Evolutionary conservation across 805 yeast species (phyloP).

Genomic region (Wickerhamomyces strasburgensis): DNA sequence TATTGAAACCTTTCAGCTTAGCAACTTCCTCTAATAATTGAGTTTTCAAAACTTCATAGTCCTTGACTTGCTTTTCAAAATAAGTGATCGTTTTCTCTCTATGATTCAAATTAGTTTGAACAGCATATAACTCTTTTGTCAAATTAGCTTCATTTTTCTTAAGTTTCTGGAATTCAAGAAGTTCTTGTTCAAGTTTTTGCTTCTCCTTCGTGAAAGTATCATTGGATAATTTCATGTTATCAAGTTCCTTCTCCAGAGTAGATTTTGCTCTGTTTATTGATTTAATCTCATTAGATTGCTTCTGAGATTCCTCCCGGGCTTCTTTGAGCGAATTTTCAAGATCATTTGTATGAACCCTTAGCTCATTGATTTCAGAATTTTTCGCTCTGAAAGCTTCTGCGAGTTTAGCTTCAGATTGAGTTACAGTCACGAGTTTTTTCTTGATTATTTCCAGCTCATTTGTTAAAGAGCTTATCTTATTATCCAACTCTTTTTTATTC

Average conservation of each 20-base stretch:
- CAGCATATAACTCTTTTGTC: slow-evolving; percentile 17
- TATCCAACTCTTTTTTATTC: slow-evolving; percentile 14
- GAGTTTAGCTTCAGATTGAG: background rate
- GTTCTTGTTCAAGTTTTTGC: slow-evolving; percentile 13
- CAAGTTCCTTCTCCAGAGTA: slow-evolving; percentile 16
- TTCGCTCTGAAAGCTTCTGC: slow-evolving; percentile 1
- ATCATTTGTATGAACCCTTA: slow-evolving; percentile 2
- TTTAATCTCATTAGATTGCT: slow-evolving; percentile 2
- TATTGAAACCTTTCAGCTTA: slow-evolving; percentile 21
- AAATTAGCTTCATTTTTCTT: slow-evolving; percentile 21
- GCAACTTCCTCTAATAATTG: slow-evolving; percentile 21
- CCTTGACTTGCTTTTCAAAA: slow-evolving; percentile 37
- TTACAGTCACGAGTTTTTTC: background rate
- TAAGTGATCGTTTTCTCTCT: slow-evolving; percentile 35
- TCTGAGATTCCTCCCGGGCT: slow-evolving; percentile 5
- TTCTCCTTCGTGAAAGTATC: slow-evolving; percentile 22
- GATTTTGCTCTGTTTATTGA: slow-evolving; percentile 17
- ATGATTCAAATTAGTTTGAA: slow-evolving; percentile 21
- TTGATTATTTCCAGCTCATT: background rate
- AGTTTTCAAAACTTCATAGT: slow-evolving; percentile 26
- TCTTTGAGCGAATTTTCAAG: slow-evolving; percentile 3
- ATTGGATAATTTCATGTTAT: slow-evolving; percentile 18
- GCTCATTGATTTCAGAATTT: slow-evolving; percentile 3
- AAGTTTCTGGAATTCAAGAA: slow-evolving; percentile 15
- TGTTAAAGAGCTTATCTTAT: slow-evolving; percentile 9